Base-by-base conservation (phyloP, 1,284 basidiomycete genomes). In the Hypsizygus ulmarius region DNA sequence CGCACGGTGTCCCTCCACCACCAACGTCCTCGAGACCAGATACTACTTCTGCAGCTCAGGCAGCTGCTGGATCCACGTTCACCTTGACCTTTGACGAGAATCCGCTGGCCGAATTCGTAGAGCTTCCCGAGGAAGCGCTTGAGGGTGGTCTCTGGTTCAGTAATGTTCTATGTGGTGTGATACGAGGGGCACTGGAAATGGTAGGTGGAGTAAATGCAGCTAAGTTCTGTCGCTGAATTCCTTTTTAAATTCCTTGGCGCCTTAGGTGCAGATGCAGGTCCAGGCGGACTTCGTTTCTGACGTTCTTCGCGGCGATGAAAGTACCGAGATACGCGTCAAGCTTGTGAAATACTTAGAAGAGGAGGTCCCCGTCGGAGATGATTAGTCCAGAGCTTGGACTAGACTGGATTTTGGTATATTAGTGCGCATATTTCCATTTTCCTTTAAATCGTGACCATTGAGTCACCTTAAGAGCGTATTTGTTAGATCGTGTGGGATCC, bases 161-260 rank as follows among this genome's bases (percentile, higher is more conserved):
- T 64, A 99, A 99, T 66, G 87, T 99, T 21, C 71, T 97, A 0
- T 96, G 93, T 56, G 97, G 97, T 2, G 96, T 99, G 1, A 68
- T 99, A 39, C 75, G 95, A 45, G 97, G 97, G 1, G 84, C 94
- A 18, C 66, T 99, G 42, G 97, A 99, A 70, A 99, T 99, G 97
- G 97, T 97, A 59, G 56, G 79, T 71, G 16, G 47, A n/a, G 32
- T 35, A 21, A 21, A 39, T 12, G 10, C 19, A 27, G 28, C 11
- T 8, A 45, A 39, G 30, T 43, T 46, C 12, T 43, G 29, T 39
- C 41, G 39, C 45, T 34, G 44, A 36, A 27, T 49, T 41, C 49
- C 55, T 50, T 48, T 53, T 47, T 52, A 38, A 27, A 45, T 40
- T 16, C 35, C 21, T 53, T 52, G 21, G 21, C 16, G 48, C 44